These are phyloP conservation scores for Apiotrichum mycotoxinovorans DNA, from an alignment of 1,284 basidiomycete genomes.

Conservation along the genomic window DNA sequence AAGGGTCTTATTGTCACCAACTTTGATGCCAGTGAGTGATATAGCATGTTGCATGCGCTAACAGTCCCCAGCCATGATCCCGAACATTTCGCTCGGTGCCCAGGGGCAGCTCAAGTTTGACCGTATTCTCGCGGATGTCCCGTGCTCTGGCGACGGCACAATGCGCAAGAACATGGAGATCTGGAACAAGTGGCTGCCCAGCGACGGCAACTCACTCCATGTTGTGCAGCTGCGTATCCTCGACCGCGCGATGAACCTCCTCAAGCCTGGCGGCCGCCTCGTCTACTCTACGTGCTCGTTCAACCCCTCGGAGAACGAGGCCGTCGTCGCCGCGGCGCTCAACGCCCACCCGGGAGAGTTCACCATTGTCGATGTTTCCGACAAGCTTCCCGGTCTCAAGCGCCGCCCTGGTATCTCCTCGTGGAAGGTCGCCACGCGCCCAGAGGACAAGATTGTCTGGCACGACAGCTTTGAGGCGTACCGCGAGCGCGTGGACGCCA, in stretches of 20 bases:
- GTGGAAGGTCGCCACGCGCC: slow-evolving; percentile 63
- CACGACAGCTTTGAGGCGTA: slow-evolving; percentile 41
- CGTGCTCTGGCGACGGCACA: slow-evolving; percentile 93
- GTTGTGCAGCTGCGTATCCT: slow-evolving; percentile 91
- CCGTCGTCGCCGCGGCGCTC: slow-evolving; percentile 84
- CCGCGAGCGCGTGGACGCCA: slow-evolving; percentile 24
- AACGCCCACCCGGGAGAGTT: slow-evolving; percentile 73
- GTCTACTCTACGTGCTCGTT: slow-evolving; percentile 98
- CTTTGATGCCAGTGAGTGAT: slow-evolving; percentile 73
- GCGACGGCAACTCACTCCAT: slow-evolving; percentile 88
- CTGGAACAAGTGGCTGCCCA: slow-evolving; percentile 87
- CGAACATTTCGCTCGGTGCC: slow-evolving; percentile 58
- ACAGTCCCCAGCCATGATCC: slow-evolving; percentile 60
- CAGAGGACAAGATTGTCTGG: slow-evolving; percentile 26
- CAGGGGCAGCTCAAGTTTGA: slow-evolving; percentile 70
- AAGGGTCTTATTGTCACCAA: slow-evolving; percentile 94
- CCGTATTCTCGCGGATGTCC: slow-evolving; percentile 93
- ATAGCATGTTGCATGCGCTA: no score
- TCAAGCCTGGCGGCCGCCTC: slow-evolving; percentile 80
- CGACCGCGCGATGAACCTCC: slow-evolving; percentile 82
- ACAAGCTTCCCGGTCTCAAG: slow-evolving; percentile 65
- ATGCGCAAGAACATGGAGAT: slow-evolving; percentile 91
- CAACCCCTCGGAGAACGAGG: slow-evolving; percentile 97
- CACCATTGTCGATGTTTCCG: slow-evolving; percentile 74
- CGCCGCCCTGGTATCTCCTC: slow-evolving; percentile 68